These are phyloP conservation scores for Wallemia mellicola DNA, from an alignment of 1,284 basidiomycete genomes.

Conservation along the genomic window DNA sequence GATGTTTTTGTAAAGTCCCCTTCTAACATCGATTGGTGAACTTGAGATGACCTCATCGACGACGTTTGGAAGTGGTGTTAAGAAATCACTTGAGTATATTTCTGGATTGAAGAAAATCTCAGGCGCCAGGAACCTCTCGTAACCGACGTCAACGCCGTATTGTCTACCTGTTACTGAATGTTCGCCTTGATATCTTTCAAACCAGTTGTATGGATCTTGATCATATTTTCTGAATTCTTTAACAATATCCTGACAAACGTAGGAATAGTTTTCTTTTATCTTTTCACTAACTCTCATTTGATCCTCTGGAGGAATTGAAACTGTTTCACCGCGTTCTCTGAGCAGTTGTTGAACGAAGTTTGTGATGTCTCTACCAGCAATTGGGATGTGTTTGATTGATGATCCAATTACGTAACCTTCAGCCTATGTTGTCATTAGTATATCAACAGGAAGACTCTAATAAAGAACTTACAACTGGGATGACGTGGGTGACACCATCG, in stretches of 20 bases:
- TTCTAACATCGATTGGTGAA: constrained; percentile 78
- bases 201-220: constrained; percentile 81
- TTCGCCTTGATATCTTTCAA: constrained; percentile 77
- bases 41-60: constrained; percentile 90
- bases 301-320: constrained; percentile 78
- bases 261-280: constrained; percentile 95
- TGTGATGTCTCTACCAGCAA: constrained; percentile 88
- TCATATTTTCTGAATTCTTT: constrained; percentile 98
- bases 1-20: constrained; percentile 91
- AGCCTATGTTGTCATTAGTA: constrained; percentile 16
- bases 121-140: constrained; percentile 94
- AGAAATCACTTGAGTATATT: constrained; percentile 89
- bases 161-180: constrained; percentile 73
- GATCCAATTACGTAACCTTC: constrained; percentile 98
- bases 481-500: constrained; percentile 93
- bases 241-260: constrained; percentile 97
- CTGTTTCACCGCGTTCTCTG: constrained; percentile 79
- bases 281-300: constrained; percentile 68
- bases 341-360: constrained; percentile 91
- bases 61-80: constrained; percentile 85
- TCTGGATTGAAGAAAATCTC: constrained; percentile 99
- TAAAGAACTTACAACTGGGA: constrained; percentile 34
- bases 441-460: neutral
- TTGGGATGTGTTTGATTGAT: constrained; percentile 96
- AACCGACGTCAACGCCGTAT: constrained; percentile 78